These are phyloP conservation scores for Apiotrichum gamsii DNA, from an alignment of 1,284 basidiomycete species.

Conservation along the genomic window DNA sequence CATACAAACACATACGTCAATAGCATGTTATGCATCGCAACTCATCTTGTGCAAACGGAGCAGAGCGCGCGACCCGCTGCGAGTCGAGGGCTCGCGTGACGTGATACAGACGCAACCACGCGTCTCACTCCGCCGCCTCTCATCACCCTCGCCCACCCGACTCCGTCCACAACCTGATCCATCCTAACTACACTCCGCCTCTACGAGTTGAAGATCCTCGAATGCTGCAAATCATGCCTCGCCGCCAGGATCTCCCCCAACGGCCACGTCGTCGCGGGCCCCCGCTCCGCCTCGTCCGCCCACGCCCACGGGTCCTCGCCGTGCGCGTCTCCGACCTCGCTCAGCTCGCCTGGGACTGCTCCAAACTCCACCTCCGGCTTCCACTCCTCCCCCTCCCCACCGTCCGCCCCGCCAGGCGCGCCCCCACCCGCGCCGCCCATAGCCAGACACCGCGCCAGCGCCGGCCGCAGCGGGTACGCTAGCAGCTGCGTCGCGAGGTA, in stretches of 20 bases:
- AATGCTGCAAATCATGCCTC: conserved; percentile 90
- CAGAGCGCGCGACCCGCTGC: too few relatives aligned
- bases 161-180: too few relatives aligned
- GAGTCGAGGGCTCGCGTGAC: too few relatives aligned
- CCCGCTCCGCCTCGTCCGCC: conserved; percentile 35
- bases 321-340: not conserved
- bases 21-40: too few relatives aligned
- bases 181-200: too few relatives aligned
- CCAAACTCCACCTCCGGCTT: too few relatives aligned
- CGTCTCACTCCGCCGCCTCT: too few relatives aligned
- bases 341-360: too few relatives aligned
- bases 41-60: too few relatives aligned
- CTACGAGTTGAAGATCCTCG: conserved; percentile 84
- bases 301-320: conserved; percentile 33
- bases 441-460: conserved; percentile 28
- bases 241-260: conserved; percentile 87
- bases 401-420: not conserved
- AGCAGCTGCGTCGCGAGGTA: conserved; percentile 87
- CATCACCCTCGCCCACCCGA: too few relatives aligned
- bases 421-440: not conserved
- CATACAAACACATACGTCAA: too few relatives aligned
- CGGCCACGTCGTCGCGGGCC: conserved; percentile 87
- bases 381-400: not conserved
- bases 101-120: too few relatives aligned
- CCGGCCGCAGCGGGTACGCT: conserved; percentile 60